Base-by-base conservation (phyloP, 441 rosid species). In the Corymbia calophylla region DNA sequence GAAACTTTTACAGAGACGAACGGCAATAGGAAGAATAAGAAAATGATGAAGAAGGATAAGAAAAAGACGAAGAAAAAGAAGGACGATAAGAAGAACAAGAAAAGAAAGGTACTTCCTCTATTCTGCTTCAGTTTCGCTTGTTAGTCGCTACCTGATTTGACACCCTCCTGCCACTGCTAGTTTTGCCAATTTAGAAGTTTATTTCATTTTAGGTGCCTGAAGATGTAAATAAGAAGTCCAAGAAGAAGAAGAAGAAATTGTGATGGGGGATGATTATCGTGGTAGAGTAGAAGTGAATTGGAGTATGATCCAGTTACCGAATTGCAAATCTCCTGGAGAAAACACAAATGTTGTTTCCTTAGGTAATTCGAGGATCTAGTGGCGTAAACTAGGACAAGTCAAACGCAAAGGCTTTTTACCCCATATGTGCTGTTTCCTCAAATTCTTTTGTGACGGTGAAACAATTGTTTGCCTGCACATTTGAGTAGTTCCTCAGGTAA, bases 171-270 rank as follows among this genome's bases (percentile, higher is more conserved):
- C 87, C 44, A 85, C 60, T 80, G 55, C 86, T 77, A 91, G 73
- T 77, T 89, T 89, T 87, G 86, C 39, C 54, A 14, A 39, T 39
- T n/a, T 60, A 23, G 49, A 53, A 58, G 51, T 23, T 48, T 68
- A 70, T 66, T 86, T 21, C 87, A 92, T 68, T 92, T 89, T 94
- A 95, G 97, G 62, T 91, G 70, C 89, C 47, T 86, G 90, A 88
- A 39, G 94, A 91, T 89, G 85, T 25, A 10, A 0, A 2, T 86
- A 93, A 92, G 90, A 90, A 90, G 80, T 93, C 93, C 70, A 93
- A 93, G 86, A 94, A 95, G 92, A 95, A 93, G 93, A 56, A 86
- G 68, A 87, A 92, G 92, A 94, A 94, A 92, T 91, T 94, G 73
- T 94, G 94, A 93, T 89, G 73, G 94, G 95, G 97, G 47, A 95